Evolutionary conservation across 306 rosid genomes (phyloP), one percentile per base, ranked within the genome.

Genomic region (Cotoneaster glaucophyllus): DNA sequence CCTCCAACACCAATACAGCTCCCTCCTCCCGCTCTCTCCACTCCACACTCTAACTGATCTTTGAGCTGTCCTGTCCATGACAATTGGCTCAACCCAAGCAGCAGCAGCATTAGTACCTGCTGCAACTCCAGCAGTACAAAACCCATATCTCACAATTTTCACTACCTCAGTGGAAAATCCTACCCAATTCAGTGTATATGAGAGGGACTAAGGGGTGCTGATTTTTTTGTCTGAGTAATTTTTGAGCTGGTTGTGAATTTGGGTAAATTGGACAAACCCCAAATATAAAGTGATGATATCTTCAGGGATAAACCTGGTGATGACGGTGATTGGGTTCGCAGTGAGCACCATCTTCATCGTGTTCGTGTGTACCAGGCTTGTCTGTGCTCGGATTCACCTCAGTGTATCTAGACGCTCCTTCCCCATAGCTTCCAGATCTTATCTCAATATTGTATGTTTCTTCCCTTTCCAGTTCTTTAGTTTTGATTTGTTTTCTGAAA

Each of bases 311-410:
- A 93, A 93, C 74, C 80, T 93, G 89, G 98, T 93, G 83, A 93
- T 93, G 98, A 93, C 94, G n/a, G 93, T 88, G 78, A 90, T 91
- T 87, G 98, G 96, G 22, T 93, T 93, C 64, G 91, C 88, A n/a
- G 96, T 93, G 69, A 93, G 98, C 86, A 87, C 93, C 73, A 81
- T 88, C 94, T 93, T 93, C 93, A 93, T 93, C 82, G 91, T 93
- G 64, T 91, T 90, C 76, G 91, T 93, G 13, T 93, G 93, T 78
- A 91, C 97, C 1, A 88, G 97, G 65, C 93, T 93, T n/a, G 50
- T 93, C 59, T 93, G 98, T 81, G 97, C 97, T 56, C 87, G 94
- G 85, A 90, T 93, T 85, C 98, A 88, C 67, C 80, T 88, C 78
- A 90, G 88, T 85, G 91, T 90, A 81, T 81, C 91, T 3, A 82